A percentile compares a stretch with the other conserved stretches of the same genome.
Evolutionary conservation across 2,329 filamentous ascomycete genomes (phyloP).

Genomic region (Fusarium temperatum): DNA sequence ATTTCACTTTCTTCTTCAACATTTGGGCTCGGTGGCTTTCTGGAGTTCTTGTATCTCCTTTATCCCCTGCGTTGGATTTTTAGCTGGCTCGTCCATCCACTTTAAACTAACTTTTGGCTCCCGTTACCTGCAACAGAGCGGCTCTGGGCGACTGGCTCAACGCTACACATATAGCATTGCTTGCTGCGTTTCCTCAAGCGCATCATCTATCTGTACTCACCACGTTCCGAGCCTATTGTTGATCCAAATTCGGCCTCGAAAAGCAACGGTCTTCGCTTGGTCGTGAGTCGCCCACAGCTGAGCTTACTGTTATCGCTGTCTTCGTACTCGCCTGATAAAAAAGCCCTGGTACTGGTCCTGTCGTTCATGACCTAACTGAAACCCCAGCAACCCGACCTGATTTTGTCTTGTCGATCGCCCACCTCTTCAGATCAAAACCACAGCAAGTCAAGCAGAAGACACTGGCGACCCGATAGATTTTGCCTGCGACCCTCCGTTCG

Average conservation of each 20-base stretch:
- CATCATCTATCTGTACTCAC: constrained; percentile 25
- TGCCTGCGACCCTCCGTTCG: not conserved
- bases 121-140: constrained; percentile 21
- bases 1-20: constrained; percentile 14
- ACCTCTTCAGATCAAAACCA: constrained; percentile 20
- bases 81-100: constrained; percentile 17
- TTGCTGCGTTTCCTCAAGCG: constrained; percentile 27
- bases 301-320: constrained; percentile 14
- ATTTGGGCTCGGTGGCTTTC: constrained; percentile 27
- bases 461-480: constrained; percentile 4
- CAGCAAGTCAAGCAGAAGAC: constrained; percentile 15
- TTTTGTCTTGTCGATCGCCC: constrained; percentile 25
- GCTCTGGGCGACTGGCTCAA: constrained; percentile 40
- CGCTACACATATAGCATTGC: constrained; percentile 9
- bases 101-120: constrained; percentile 34
- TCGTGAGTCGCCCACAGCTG: constrained; percentile 25
- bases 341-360: constrained; percentile 17
- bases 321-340: constrained; percentile 27
- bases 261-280: constrained; percentile 18
- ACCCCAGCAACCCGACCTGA: constrained; percentile 32
- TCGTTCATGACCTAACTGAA: constrained; percentile 36
- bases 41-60: constrained; percentile 24
- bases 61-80: not conserved
- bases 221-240: constrained; percentile 5
- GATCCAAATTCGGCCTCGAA: constrained; percentile 8